Evolutionary conservation across 129 eudicot species (phyloP), one percentile per base, ranked within the genome.

Genomic region (Saussurea involucrata): DNA sequence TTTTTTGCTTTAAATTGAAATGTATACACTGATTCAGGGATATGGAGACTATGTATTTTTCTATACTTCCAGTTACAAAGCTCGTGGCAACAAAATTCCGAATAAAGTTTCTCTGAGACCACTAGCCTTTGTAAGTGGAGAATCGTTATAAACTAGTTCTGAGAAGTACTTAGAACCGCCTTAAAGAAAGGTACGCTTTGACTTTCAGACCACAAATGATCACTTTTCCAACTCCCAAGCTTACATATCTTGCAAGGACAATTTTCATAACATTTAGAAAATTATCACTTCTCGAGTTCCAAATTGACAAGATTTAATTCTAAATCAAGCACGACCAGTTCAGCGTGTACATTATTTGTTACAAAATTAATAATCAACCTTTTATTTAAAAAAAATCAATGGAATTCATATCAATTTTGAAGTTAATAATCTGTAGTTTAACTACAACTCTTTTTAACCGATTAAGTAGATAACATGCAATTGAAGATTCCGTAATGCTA

Each of bases 401-500:
- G 27, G 5, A 21, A 60, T 21, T 60, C 25, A 66, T 15, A 29
- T 29, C 71, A 31, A 31, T 17, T 67, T 67, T 34, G 72, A 34
- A 18, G 72, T 20, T 20, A 34, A 34, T 68, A 0, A 32, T 9
- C 27, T 33, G 5, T 31, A 68, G 17, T 33, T 67, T 20, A 68
- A 68, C 72, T 33, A 8, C 2, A 33, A 34, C 22, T 33, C 53
- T 33, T 33, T 33, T 11, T 21, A 32, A 68, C 13, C 28, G 20
- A 68, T 20, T n/a, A 6, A 68, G 49, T 18, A 68, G 29, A 68
- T 34, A 34, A 20, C 72, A 68, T 68, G 72, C 72, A 68, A 33
- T 65, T 17, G 22, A 13, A 25, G 11, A 11, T 4, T 17, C 8
- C 20, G 31, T 2, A 18, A 32, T 32, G 46, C 13, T 67, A 18